Base-by-base conservation (phyloP, 2,329 filamentous ascomycete species). In the Cercospora beticola region DNA sequence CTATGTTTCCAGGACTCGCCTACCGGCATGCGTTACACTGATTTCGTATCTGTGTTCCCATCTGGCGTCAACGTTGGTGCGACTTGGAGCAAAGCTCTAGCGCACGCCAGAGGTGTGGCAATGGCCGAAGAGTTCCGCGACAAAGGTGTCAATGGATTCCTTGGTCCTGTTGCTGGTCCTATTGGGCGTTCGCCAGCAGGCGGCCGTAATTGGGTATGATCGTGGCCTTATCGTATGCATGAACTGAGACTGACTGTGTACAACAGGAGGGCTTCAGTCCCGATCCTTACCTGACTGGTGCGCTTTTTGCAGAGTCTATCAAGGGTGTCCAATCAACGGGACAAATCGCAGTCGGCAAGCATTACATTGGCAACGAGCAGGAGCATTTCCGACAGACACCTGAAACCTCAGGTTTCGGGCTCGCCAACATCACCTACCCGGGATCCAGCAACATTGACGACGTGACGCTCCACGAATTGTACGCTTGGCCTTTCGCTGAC, bases 1-100 rank as follows among this genome's bases (percentile, higher is more conserved):
- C 82, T 97, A 18, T 97, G 93, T 79, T 83, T 94, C 83, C 92
- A 97, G 75, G 94, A 97, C 77, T 90, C 91, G 2, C 93, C 93
- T 4, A 83, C 94, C 1, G 93, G 93, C 70, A 83, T 97, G 66
- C 90, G 93, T 59, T 86, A 89, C 67, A 86, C 87, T 72, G 93
- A 96, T 79, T 94, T 91, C 80, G 89, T 88, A 76, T 94, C 92
- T 23, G 93, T 90, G 0, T 97, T 96, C 78, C 87, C 91, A 0
- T 89, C 90, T 0, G 93, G 91, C 58, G 85, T 93, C 74, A 93
- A 92, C 5, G 87, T 92, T 33, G 93, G 90, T 10, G 91, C 92
- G n/a, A 92, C 93, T 0, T 97, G 90, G 85, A 91, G 94, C 79
- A 87, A 90, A 67, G 79, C 82, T 7, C 84, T 96, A 30, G 89